Conservation (phyloP, 2,329 filamentous ascomycete species). For the Daldinia eschscholtzii region DNA sequence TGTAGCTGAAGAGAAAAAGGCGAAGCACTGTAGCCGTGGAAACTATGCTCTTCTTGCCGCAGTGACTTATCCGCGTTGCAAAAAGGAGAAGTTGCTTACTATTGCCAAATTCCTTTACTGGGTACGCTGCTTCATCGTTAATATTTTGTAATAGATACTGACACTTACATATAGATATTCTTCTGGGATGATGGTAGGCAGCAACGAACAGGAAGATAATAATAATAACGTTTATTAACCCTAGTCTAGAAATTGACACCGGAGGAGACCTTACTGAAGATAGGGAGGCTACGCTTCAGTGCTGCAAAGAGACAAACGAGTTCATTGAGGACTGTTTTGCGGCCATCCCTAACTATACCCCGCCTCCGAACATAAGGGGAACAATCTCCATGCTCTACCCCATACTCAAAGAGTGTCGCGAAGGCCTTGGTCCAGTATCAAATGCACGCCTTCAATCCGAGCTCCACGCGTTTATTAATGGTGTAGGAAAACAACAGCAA, state of each 20-base stretch:
- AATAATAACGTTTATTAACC: not conserved
- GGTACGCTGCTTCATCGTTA: slow-evolving; percentile 36
- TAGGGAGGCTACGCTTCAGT: no score
- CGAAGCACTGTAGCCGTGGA: slow-evolving; percentile 48
- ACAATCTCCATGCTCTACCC: slow-evolving; percentile 46
- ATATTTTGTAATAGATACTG: not conserved
- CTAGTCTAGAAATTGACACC: not conserved
- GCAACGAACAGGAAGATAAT: not conserved
- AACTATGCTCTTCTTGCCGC: slow-evolving; percentile 47
- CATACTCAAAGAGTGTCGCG: slow-evolving; percentile 47
- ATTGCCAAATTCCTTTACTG: slow-evolving; percentile 50
- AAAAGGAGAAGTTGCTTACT: slow-evolving; percentile 48
- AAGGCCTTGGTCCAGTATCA: slow-evolving; percentile 41
- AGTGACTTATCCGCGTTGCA: slow-evolving; percentile 49
- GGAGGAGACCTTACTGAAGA: not conserved
- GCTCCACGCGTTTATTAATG: slow-evolving; percentile 50
- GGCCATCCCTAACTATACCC: no score
- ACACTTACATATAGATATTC: not conserved
- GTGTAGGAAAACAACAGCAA: slow-evolving; percentile 47
- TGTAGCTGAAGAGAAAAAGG: slow-evolving; percentile 42
- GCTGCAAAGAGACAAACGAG: no score
- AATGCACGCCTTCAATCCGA: slow-evolving; percentile 47
- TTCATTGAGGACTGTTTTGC: no score
- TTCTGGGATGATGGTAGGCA: not conserved
- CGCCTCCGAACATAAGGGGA: no score